Evolutionary conservation across 495 filamentous ascomycete species (phyloP).

Genomic region (Podospora anserina): DNA sequence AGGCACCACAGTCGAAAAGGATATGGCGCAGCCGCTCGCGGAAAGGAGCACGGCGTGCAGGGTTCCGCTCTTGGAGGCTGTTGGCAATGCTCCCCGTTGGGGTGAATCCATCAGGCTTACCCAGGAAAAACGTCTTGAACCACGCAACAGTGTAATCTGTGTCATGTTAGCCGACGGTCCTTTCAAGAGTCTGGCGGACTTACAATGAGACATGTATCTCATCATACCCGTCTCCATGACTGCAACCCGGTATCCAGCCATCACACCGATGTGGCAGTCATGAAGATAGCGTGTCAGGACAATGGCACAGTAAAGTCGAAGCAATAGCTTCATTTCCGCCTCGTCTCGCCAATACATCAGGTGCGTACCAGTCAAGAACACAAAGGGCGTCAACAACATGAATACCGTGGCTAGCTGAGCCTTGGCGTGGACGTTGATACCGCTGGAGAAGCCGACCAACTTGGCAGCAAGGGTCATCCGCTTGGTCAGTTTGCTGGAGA

Average conservation of each 20-base stretch:
- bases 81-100: constrained; percentile 1
- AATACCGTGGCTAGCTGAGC: not conserved
- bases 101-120: not conserved
- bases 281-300: not conserved
- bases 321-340: not conserved
- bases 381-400: not conserved
- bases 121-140: constrained; percentile 1
- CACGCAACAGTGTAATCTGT: constrained; percentile 1
- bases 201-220: not conserved
- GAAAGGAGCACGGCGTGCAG: not conserved
- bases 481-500: not conserved
- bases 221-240: not conserved
- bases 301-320: not conserved
- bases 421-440: constrained; percentile 4
- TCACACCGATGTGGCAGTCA: not conserved
- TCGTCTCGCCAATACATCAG: not conserved
- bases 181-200: not conserved
- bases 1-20: not conserved
- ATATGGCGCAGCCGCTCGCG: not conserved
- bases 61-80: not conserved
- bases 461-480: not conserved
- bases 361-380: not conserved
- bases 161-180: not conserved
- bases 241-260: not conserved
- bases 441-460: constrained; percentile 4